Percentiles rank a stretch among this genome's conserved stretches.
Evolutionary conservation across 2,329 filamentous ascomycete species (phyloP).

Genomic region (Phoma herbarum): DNA sequence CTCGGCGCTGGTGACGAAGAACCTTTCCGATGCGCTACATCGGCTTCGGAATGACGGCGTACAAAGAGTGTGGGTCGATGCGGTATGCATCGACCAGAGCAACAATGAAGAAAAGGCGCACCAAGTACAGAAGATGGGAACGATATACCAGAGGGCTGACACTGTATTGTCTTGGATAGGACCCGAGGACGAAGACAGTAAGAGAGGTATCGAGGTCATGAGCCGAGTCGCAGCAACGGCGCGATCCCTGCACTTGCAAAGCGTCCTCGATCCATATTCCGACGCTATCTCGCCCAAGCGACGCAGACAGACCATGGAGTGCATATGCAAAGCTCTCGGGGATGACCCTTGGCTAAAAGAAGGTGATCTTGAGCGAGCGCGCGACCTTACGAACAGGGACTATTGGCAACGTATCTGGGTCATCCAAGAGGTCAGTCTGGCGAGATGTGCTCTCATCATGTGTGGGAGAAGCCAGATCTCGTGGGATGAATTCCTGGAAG

Average conservation of each 20-base stretch:
- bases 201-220: background rate
- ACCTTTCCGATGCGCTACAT: background rate
- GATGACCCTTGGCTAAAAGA: background rate
- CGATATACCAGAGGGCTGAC: background rate
- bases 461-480: background rate
- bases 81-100: background rate
- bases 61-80: background rate
- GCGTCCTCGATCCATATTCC: background rate
- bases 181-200: background rate
- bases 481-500: background rate
- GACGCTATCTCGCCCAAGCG: background rate
- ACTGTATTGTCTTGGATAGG: background rate
- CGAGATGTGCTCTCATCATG: background rate
- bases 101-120: background rate
- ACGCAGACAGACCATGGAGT: background rate
- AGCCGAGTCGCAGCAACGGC: background rate
- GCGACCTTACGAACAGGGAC: background rate
- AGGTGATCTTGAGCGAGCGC: background rate
- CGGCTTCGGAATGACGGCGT: background rate
- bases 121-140: background rate
- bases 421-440: constrained; percentile 1
- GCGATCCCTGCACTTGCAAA: background rate
- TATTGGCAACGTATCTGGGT: constrained; percentile 6
- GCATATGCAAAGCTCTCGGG: background rate
- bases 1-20: background rate